Base-by-base conservation (phyloP, 2,329 filamentous ascomycete species). In the Sporothrix inflata region DNA sequence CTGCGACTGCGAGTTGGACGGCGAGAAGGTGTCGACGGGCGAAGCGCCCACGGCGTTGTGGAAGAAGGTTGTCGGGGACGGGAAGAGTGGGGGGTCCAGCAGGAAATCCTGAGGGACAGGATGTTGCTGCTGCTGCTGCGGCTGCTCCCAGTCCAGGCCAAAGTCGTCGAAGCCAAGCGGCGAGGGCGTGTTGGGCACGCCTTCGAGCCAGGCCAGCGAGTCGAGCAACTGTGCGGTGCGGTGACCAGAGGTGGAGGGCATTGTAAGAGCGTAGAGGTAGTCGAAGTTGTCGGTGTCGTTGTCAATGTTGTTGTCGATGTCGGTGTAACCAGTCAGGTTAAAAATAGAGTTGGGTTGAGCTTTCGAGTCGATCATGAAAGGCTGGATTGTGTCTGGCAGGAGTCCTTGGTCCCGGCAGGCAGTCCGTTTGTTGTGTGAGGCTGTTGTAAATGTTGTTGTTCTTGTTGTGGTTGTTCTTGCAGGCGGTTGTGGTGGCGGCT, bases 361-460 rank as follows among this genome's bases (percentile, higher is more conserved):
- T 71, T 60, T 60, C 11, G 66, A n/a, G 66, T 42, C 49, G 49
- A 27, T 69, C 47, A 55, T 66, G 63, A 49, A 45, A 27, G 9
- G 66, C 27, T 27, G 66, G 66, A 69, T 69, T 69, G 66, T 69
- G 66, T 16, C 30, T 69, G 49, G 51, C 51, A 21, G 51, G 67
- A 69, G 67, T 57, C 24, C 16, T 30, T 57, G 21, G 67, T 21
- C 34, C 67, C 27, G 67, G 67, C 67, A 69, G 51, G 38, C 51
- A 55, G 34, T 60, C 7, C 45, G 66, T 69, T 57, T 69, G 47
- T 21, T 69, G 47, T 21, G 11, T 19, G 24, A 4, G 51, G 65
- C n/a, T 63, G 4, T 63, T 24, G 24, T 7, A 8, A 49, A 12
- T 63, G 40, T 63, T 42, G 45, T 65, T 65, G 30, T 19, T 61